Evolutionary conservation across 495 filamentous ascomycete species (phyloP), one percentile per base, ranked within the genome.

Genomic region (Aspergillus avenaceus): DNA sequence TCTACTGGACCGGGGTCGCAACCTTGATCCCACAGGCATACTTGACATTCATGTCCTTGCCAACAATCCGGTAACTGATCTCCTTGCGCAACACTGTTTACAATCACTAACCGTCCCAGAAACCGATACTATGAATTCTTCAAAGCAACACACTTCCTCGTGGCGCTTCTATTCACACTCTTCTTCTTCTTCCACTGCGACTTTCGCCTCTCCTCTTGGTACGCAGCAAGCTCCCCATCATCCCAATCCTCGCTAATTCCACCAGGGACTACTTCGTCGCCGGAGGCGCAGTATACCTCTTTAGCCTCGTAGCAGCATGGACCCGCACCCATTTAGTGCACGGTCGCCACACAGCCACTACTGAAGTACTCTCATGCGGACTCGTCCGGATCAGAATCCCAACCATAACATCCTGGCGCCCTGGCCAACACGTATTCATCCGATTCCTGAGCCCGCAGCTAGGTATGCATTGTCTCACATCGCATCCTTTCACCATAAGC

Each of bases 101-200:
- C 19, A 4, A 3, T 32, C 8, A 3, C 41, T 50, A 21, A 48
- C 11, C 21, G 38, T 14, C 43, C 34, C 28, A 77, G 78, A 19
- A 78, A 77, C 44, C 76, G 70, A 0, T 76, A 66, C 58, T 84
- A 83, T 58, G 80, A 83, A 53, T 78, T 81, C 56, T 83, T 84
- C 71, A 83, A 83, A 56, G 61, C 63, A 8, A 74, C 73, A 0
- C 81, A 84, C 49, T 72, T 73, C 41, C 34, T 79, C 38, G 76
- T 73, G 38, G 75, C 73, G 0, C 41, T 75, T n/a, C 46, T 81
- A 2, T 84, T 81, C 49, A 62, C 78, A 4, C 46, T 83, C 13
- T 78, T 79, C 59, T 76, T 83, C 56, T 81, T 81, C 61, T 67
- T 78, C 19, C 79, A 85, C 58, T 84, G 80, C 52, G 75, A 80